phyloP scores from a whole-genome alignment of 352 stramenopile genomes.

The Phytopythium oedochilum region DNA sequence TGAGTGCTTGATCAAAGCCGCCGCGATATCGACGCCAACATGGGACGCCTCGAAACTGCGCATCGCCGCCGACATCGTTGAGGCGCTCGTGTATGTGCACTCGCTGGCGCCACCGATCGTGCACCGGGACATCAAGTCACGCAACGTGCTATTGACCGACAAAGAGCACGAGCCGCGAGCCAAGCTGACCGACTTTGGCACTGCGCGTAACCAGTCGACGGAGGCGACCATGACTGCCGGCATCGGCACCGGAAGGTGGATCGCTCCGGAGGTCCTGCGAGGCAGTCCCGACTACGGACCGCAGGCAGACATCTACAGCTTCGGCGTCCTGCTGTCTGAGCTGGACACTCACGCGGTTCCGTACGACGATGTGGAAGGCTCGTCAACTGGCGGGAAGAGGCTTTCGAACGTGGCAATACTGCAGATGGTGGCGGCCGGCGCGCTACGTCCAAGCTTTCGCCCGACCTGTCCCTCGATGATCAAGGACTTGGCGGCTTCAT shows the following conservation, averaged over 20 bases:
- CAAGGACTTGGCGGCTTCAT: background rate
- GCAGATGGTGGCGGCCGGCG: constrained; percentile 2
- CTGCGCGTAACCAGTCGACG: background rate
- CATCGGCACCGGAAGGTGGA: constrained; percentile 13
- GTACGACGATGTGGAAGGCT: background rate
- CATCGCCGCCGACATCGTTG: no score
- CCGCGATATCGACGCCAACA: no score
- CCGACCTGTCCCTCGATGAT: background rate
- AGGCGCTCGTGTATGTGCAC: constrained; percentile 40
- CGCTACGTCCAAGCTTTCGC: background rate
- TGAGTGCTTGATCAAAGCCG: no score
- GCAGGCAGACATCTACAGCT: constrained; percentile 6
- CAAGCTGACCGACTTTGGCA: constrained; percentile 22
- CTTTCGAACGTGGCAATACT: constrained; percentile 7
- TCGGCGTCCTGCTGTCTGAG: constrained; percentile 9
- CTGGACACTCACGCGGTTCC: constrained; percentile 7
- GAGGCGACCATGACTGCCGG: constrained; percentile 14
- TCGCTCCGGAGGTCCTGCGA: constrained; percentile 13
- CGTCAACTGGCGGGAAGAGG: background rate
- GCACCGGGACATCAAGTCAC: constrained; percentile 41
- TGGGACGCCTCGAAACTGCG: no score
- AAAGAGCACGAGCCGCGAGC: constrained; percentile 1
- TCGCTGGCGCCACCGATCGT: constrained; percentile 32
- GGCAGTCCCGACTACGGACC: constrained; percentile 3
- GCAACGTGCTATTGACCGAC: constrained; percentile 13